Conservation (phyloP, 345 rosid genomes). For the Toxicodendron radicans region DNA sequence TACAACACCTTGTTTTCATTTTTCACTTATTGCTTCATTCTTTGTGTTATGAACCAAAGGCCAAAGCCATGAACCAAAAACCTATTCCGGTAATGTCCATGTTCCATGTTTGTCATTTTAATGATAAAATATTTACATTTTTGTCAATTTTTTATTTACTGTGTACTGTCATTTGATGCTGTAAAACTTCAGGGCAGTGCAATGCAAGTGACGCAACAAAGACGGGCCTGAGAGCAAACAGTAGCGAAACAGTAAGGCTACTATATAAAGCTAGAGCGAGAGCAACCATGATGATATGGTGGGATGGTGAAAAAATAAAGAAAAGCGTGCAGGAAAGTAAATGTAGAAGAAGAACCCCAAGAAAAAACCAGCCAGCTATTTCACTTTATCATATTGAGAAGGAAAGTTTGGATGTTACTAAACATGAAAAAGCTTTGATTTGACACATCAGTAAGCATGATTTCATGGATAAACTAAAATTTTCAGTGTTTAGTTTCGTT, state of each 20-base stretch:
- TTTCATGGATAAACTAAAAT: background rate
- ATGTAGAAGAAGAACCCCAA: no score
- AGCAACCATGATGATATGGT: no score
- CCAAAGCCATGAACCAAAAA: no score
- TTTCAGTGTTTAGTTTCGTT: no score
- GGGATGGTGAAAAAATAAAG: slow-evolving; percentile 3
- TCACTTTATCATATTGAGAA: no score
- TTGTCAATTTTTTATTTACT: background rate
- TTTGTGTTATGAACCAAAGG: no score
- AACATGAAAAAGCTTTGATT: slow-evolving; percentile 1
- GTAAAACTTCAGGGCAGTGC: background rate
- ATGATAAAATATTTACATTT: no score
- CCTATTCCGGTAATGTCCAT: no score
- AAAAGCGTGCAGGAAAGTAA: background rate
- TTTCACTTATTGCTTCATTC: no score
- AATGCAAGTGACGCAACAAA: background rate
- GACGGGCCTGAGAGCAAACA: background rate
- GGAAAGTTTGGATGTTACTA: background rate
- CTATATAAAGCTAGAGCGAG: background rate
- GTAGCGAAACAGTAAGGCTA: background rate
- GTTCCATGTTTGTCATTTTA: no score
- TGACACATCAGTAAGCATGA: background rate
- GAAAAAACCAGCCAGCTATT: no score
- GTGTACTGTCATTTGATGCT: background rate
- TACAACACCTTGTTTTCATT: no score